Evolutionary conservation across 768 basidiomycete genomes (phyloP), one percentile per base, ranked within the genome.

Genomic region (Lentinula edodes): DNA sequence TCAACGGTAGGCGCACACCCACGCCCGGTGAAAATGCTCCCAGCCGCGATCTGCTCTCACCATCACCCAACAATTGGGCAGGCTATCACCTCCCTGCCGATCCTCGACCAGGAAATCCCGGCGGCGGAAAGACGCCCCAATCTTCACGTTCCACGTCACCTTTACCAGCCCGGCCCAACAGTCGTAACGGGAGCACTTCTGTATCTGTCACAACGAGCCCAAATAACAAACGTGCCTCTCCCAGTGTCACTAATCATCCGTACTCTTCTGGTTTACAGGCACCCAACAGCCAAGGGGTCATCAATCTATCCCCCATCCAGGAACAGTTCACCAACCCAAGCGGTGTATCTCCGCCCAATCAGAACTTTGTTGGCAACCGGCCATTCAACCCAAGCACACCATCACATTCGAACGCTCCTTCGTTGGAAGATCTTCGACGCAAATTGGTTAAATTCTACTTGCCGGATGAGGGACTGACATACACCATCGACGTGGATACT

Each of bases 361-460:
- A 67, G 58, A 71, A 82, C 0, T 88, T 84, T 67, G 72, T 79
- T 3, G 84, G 85, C 45, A 85, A 86, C 0, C 80, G 82, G 20
- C 83, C 87, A 0, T 88, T 86, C 67, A 77, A 77, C 53, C 74
- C 80, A 2, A 72, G 63, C 55, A 75, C 75, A 1, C 77, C 83
- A 0, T 75, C 80, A 6, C 76, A 81, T 53, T 72, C 69, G 42
- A 70, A 74, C 43, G 72, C 78, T 5, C 77, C 82, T 23, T 86
- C 88, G 0, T 74, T 91, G 16, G 91, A 94, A 52, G 92, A 95
- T 63, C 76, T 95, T 58, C 81, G 90, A 52, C 81, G 88, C 60
- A 93, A 91, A 71, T 76, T 92, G 20, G 88, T 99, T 68, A 98
- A 95, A 71, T 97, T 99, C 70, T 78, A 83, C 18, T 79, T 95